Evolutionary conservation across 2,329 filamentous ascomycete genomes (phyloP).

Genomic region (Alternaria triticimaculans): DNA sequence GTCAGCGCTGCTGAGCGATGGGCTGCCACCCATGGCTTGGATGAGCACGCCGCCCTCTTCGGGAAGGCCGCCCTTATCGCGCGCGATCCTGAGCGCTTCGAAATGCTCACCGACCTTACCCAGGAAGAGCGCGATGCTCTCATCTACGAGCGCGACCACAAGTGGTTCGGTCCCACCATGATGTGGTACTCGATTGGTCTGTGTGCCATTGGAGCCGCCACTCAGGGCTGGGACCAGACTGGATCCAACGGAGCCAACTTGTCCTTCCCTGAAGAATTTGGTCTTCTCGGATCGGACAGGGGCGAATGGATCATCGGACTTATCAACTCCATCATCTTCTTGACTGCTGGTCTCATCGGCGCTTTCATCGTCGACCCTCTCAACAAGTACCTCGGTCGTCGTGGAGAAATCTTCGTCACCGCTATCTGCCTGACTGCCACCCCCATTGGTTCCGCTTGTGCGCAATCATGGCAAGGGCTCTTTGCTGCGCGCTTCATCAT

Average conservation of each 20-base stretch:
- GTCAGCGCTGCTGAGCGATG: constrained; percentile 67
- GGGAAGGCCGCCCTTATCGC: constrained; percentile 76
- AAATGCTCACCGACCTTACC: constrained; percentile 66
- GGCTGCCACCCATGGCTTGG: constrained; percentile 64
- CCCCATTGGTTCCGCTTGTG: constrained; percentile 47
- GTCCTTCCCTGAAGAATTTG: constrained; percentile 64
- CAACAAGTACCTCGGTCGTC: constrained; percentile 47
- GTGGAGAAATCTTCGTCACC: constrained; percentile 49
- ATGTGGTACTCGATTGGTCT: constrained; percentile 72
- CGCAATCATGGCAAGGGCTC: constrained; percentile 46
- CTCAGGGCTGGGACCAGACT: constrained; percentile 71
- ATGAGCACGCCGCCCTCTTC: constrained; percentile 65
- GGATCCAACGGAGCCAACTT: constrained; percentile 63
- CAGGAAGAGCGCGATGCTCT: constrained; percentile 67
- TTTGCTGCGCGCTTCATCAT: constrained; percentile 47
- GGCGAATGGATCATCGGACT: constrained; percentile 43
- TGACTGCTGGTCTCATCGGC: constrained; percentile 47
- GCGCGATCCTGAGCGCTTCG: constrained; percentile 69
- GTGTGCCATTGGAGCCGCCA: constrained; percentile 73
- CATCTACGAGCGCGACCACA: constrained; percentile 68
- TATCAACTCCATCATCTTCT: constrained; percentile 49
- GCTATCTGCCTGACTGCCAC: constrained; percentile 45
- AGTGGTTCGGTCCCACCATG: constrained; percentile 64
- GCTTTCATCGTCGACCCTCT: constrained; percentile 41
- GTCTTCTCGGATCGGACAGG: constrained; percentile 47